These are phyloP conservation scores for Mallotus nudiflorus DNA, from an alignment of 345 rosid species.

Conservation along the genomic window DNA sequence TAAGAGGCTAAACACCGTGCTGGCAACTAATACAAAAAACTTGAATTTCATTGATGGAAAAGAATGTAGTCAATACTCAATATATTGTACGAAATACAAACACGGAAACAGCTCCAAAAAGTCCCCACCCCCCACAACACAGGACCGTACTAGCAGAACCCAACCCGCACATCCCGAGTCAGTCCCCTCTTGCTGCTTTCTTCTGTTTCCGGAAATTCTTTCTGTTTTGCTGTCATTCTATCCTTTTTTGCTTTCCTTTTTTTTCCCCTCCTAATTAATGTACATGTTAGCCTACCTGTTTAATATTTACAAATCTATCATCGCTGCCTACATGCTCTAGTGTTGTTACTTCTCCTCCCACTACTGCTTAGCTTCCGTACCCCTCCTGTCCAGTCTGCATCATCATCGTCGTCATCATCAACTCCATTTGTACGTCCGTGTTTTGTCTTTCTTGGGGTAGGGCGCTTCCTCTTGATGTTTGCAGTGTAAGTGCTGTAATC, in stretches of 20 bases:
- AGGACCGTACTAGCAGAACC: constrained; percentile 16
- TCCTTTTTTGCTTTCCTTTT: constrained; percentile 32
- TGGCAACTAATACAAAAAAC: constrained; percentile 5
- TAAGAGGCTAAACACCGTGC: not conserved
- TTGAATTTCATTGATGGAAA: constrained; percentile 28
- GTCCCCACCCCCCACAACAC: not conserved
- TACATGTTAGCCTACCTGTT: constrained; percentile 54
- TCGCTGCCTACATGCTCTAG: constrained; percentile 54
- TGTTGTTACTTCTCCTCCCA: constrained; percentile 44
- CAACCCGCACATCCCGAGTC: not conserved
- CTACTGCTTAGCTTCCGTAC: constrained; percentile 43
- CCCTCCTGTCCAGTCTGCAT: constrained; percentile 49
- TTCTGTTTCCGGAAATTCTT: constrained; percentile 26
- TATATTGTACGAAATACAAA: constrained; percentile 27
- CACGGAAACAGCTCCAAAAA: constrained; percentile 25
- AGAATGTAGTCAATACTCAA: constrained; percentile 23
- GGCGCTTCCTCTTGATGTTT: constrained; percentile 79
- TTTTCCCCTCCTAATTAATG: constrained; percentile 31
- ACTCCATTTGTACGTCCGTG: constrained; percentile 23
- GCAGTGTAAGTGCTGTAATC: constrained; percentile 82
- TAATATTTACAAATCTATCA: constrained; percentile 38
- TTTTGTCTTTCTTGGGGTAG: constrained; percentile 47
- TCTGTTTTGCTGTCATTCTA: constrained; percentile 28
- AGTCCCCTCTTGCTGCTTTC: constrained; percentile 14
- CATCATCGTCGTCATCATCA: constrained; percentile 52